A percentile compares a stretch with the other conserved stretches of the same genome.
Conservation (phyloP, 1,139 yeast genomes). For the Yamadazyma friedrichii region DNA sequence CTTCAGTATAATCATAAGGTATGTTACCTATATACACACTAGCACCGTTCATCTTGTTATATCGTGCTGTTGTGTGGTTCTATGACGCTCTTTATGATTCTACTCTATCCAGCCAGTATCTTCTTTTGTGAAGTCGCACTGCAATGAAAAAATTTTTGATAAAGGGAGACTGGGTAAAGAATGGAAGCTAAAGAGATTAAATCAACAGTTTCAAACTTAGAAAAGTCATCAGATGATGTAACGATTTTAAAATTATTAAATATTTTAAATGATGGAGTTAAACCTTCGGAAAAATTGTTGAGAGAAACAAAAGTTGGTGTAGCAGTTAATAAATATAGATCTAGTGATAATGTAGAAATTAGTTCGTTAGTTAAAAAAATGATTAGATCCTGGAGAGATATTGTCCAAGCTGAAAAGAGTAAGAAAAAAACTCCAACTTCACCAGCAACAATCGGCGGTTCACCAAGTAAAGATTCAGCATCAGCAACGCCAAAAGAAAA, state of each 20-base stretch:
- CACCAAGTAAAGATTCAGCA: constrained; percentile 5
- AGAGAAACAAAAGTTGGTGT: constrained; percentile 98
- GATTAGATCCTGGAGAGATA: constrained; percentile 88
- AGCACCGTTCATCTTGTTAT: constrained; percentile 13
- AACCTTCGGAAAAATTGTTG: constrained; percentile 80
- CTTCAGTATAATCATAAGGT: constrained; percentile 67
- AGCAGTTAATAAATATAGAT: constrained; percentile 84
- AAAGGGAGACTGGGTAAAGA: not conserved
- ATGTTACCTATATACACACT: constrained; percentile 38
- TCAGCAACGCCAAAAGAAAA: constrained; percentile 22
- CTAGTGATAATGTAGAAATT: constrained; percentile 65
- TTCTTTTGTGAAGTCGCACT: too few relatives aligned
- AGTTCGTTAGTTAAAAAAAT: constrained; percentile 73
- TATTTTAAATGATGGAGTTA: constrained; percentile 67
- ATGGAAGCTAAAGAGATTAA: constrained; percentile 79
- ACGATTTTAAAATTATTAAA: constrained; percentile 67
- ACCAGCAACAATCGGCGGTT: constrained; percentile 3
- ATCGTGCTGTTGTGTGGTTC: not conserved
- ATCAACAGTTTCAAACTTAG: constrained; percentile 67
- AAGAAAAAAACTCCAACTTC: constrained; percentile 25
- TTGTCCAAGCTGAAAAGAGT: constrained; percentile 74
- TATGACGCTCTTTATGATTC: too few relatives aligned
- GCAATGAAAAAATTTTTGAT: not conserved
- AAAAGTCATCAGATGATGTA: constrained; percentile 68
- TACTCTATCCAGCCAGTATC: too few relatives aligned